A percentile compares a stretch with the other conserved stretches of the same genome.
Conservation (phyloP, 305 asterid species). For the Nicotiana rustica region DNA sequence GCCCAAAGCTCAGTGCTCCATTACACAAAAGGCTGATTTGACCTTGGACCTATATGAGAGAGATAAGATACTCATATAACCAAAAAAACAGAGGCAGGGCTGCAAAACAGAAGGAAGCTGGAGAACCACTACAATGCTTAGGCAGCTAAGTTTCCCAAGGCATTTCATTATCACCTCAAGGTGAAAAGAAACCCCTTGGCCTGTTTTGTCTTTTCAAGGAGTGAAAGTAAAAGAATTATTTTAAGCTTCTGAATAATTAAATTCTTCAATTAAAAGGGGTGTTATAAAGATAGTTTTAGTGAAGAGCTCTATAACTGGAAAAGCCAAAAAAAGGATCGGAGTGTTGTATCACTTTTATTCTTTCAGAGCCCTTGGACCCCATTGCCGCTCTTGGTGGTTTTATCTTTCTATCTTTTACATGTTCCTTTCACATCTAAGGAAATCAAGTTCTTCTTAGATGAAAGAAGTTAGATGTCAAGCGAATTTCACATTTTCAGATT, state of each 20-base stretch:
- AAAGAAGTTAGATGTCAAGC: conserved; percentile 15
- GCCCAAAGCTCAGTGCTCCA: conserved; percentile 90
- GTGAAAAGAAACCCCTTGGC: conserved; percentile 8
- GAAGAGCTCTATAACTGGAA: neutral
- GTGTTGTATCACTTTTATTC: conserved; percentile 7
- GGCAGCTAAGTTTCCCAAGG: neutral
- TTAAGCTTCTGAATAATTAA: neutral
- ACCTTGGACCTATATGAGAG: conserved; percentile 83
- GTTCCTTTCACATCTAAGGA: conserved; percentile 26
- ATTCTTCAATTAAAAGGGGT: neutral
- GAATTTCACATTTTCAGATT: neutral
- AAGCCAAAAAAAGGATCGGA: neutral
- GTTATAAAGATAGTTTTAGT: neutral
- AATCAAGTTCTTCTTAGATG: conserved; percentile 19
- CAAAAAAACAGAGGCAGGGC: neutral
- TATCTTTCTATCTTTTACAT: neutral
- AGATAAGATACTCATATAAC: conserved; percentile 26
- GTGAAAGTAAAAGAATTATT: conserved; percentile 10
- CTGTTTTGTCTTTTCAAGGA: neutral
- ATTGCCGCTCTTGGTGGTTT: neutral
- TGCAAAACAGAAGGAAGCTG: conserved; percentile 20
- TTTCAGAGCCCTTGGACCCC: neutral
- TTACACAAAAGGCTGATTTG: conserved; percentile 86
- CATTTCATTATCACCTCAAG: conserved; percentile 16
- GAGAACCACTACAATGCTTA: conserved; percentile 6